These are phyloP conservation scores for Luffa acutangula DNA, from an alignment of 306 rosid species.

Conservation along the genomic window DNA sequence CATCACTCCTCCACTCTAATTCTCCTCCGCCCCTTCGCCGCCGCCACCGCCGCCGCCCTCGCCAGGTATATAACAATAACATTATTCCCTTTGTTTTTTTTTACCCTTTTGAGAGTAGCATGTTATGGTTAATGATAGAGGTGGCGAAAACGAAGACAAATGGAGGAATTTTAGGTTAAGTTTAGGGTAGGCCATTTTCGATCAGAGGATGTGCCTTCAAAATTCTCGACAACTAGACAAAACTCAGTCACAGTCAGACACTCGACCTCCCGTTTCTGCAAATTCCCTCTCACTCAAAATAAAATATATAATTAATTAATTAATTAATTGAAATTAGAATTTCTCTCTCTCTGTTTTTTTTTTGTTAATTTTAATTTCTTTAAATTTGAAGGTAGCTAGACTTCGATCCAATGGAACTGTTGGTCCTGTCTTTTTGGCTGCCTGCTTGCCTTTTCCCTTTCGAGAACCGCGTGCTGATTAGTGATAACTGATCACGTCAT, in stretches of 20 bases:
- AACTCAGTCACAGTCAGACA: constrained; percentile 24
- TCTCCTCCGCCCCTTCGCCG: background rate
- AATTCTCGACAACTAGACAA: constrained; percentile 76
- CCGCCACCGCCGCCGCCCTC: background rate
- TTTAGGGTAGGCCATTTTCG: background rate
- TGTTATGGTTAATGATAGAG: background rate
- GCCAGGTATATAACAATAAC: background rate
- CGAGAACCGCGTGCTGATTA: constrained; percentile 55
- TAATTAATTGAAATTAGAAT: too few relatives aligned
- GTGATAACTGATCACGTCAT: constrained; percentile 68
- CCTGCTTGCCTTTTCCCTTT: constrained; percentile 40
- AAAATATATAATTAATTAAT: too few relatives aligned
- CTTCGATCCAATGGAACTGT: constrained; percentile 40
- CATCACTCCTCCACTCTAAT: background rate
- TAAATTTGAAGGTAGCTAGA: background rate
- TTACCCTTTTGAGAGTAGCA: background rate
- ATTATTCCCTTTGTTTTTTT: background rate
- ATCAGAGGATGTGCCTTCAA: constrained; percentile 27
- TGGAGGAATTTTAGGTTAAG: background rate
- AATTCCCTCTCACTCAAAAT: background rate
- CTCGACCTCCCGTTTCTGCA: constrained; percentile 18
- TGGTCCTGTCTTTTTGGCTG: constrained; percentile 28
- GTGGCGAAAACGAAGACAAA: background rate
- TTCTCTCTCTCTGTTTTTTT: background rate
- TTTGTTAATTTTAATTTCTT: constrained; percentile 1